Base-by-base conservation (phyloP, 345 rosid species). In the Cardamine resedifolia region DNA sequence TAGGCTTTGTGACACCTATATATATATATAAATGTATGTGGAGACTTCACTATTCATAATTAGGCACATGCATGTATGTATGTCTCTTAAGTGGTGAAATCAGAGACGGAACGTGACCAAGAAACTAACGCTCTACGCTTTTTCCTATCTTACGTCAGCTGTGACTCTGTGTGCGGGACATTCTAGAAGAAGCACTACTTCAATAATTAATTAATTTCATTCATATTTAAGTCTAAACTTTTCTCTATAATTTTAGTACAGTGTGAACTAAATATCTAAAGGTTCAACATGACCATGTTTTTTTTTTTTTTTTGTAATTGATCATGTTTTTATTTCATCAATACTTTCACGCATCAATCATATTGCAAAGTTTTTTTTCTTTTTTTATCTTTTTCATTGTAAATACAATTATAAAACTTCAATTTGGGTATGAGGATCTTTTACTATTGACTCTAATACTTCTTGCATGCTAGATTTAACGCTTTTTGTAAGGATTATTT, bases 91-190 rank as follows among this genome's bases (percentile, higher is more conserved):
- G 74, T 75, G 15, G 78, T 43, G 11, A 75, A 68, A 68, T 75
- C 69, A 51, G 41, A 75, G 41, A 41, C 62, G 78, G 57, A 67
- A 74, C 58, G 39, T 67, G 78, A 74, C 72, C 4, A 58, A 65
- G 4, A 33, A 23, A 10, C n/a, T n/a, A 14, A 57, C 39, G 57
- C 33, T 63, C 33, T 3, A 51, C 45, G 62, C 19, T 52, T 62
- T 72, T 62, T 28, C 26, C n/a, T 39, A 27, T 18, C n/a, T 48
- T 39, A 75, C 78, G 78, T 68, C 68, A 60, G 63, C 64, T 51
- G 31, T 75, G 78, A 75, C 74, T 51, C 48, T 51, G 20, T 41
- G 27, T 19, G 10, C n/a, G 44, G 34, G 16, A 4, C 11, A 2
- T 43, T 67, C 78, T 74, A 67, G 78, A 74, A 74, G 73, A 10